Evolutionary conservation across 1,284 basidiomycete species (phyloP), one percentile per base, ranked within the genome.

Genomic region (Ustilago curta): DNA sequence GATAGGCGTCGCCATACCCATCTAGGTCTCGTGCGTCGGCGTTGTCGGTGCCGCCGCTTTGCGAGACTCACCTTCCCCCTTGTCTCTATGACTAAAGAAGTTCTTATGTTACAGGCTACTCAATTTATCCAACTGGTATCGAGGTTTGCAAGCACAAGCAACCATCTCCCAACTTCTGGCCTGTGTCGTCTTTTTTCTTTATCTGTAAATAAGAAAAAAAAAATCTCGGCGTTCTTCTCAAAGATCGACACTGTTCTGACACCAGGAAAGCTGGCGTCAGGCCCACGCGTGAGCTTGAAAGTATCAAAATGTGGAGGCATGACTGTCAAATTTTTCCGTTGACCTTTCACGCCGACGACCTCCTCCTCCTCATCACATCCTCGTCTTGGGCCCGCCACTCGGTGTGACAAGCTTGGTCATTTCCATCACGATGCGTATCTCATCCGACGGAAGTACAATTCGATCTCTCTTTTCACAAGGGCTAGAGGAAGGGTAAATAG

Each of bases 231-330:
- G 32, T 37, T 56, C 55, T 57, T 57, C 45, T 49, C 45, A 57
- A 48, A 48, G 55, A 57, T 52, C 58, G 40, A 45, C 57, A 43
- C 39, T 40, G n/a, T 43, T 44, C 11, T 45, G 35, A 16, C 42
- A 23, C 50, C 31, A n/a, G 21, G 16, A 55, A 40, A 43, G 25
- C 11, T 50, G 52, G 64, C 53, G 64, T 67, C 55, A 56, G 54
- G 45, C 56, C 56, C 66, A 69, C 56, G 66, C 60, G 56, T 68
- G 44, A 25, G 40, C 35, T 40, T 27, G n/a, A 11, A 6, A 32
- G 29, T 16, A 16, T 21, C 42, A 35, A 50, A 42, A 60, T 58
- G 68, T 70, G 68, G 68, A 70, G 68, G 68, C 56, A n/a, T 45
- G 39, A 23, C 45, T 21, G 35, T 25, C 39, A 35, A 37, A 35